Evolutionary conservation across 1,139 yeast species (phyloP).

Genomic region (Hemisphaericaspora xylofermentans): DNA sequence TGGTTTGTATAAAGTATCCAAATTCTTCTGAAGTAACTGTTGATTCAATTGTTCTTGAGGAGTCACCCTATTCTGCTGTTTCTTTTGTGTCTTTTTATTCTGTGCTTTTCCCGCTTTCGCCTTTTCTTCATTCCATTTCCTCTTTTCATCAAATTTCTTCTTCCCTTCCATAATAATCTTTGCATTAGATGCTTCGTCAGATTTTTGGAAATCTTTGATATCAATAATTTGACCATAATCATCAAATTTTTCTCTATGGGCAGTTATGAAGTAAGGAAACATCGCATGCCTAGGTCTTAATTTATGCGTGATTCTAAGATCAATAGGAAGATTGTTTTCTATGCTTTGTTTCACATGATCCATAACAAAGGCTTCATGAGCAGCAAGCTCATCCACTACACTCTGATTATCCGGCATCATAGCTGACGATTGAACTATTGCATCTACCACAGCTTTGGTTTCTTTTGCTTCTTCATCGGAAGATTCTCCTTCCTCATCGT

Average conservation of each 20-base stretch:
- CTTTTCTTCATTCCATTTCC: slow-evolving; percentile 17
- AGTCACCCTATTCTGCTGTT: slow-evolving; percentile 32
- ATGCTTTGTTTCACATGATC: slow-evolving; percentile 40
- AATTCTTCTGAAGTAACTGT: slow-evolving; percentile 41
- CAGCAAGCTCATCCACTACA: slow-evolving; percentile 31
- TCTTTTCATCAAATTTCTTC: slow-evolving; percentile 32
- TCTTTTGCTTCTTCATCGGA: slow-evolving; percentile 22
- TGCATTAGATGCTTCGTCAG: slow-evolving; percentile 47
- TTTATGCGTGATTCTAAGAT: slow-evolving; percentile 59
- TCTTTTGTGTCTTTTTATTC: slow-evolving; percentile 12
- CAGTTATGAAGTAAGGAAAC: slow-evolving; percentile 65
- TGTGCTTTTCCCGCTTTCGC: slow-evolving; percentile 16
- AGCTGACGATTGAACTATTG: slow-evolving; percentile 6
- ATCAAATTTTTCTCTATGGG: slow-evolving; percentile 53
- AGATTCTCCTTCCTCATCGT: slow-evolving; percentile 34
- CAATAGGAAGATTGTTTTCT: slow-evolving; percentile 48
- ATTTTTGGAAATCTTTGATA: slow-evolving; percentile 61
- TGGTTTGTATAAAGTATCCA: slow-evolving; percentile 64
- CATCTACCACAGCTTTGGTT: slow-evolving; percentile 3
- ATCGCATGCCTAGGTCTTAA: slow-evolving; percentile 65
- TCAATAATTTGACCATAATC: slow-evolving; percentile 82
- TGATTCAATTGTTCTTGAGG: slow-evolving; percentile 48
- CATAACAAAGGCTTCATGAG: slow-evolving; percentile 43
- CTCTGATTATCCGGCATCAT: slow-evolving; percentile 10
- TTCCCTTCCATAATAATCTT: slow-evolving; percentile 37